Evolutionary conservation across 2,329 filamentous ascomycete species (phyloP), one percentile per base, ranked within the genome.

Genomic region (Ramichloridium luteum): DNA sequence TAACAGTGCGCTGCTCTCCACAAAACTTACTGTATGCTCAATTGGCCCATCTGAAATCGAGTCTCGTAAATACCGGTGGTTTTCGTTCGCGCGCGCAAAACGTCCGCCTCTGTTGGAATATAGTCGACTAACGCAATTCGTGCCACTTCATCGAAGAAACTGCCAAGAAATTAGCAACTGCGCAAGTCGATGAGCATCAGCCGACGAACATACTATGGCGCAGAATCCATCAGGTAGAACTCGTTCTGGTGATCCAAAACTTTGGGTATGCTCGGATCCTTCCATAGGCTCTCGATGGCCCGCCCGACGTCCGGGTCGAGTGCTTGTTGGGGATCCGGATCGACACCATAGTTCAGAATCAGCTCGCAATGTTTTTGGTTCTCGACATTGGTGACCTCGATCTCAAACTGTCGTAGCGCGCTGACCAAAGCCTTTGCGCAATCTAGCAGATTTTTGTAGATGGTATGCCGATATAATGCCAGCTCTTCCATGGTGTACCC

Each of bases 31-130:
- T 98, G 90, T 62, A 98, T 98, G 62, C 86, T 96, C 39, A 98
- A 68, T 54, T 93, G 88, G 20, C 88, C 90, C 90, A 98, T 98
- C 46, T 90, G 85, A 56, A 98, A 98, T 46, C 90, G 74, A 30
- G 90, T 98, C 60, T 98, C 90, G 62, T 98, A 98, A 48, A 98
- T 98, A 66, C 90, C 90, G 0, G 90, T 98, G 1, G 90, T 98
- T 61, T 98, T 98, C 23, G 90, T 96, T 70, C 90, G 71, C 44
- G 90, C 90, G 55, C 90, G 78, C 37, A 98, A 71, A 18, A 98
- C 88, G 56, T 98, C 90, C 59, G 88, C 84, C 58, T 96, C 90
- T 45, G 79, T 82, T 4, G 90, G 90, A 13, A 93, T 77, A 52
- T 96, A 98, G 46, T 92, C 80, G 13, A 76, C 70, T 13, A 73